A percentile compares a stretch with the other conserved stretches of the same genome.
Evolutionary conservation across 495 filamentous ascomycete species (phyloP).

Genomic region (Aspergillus kassunensis): DNA sequence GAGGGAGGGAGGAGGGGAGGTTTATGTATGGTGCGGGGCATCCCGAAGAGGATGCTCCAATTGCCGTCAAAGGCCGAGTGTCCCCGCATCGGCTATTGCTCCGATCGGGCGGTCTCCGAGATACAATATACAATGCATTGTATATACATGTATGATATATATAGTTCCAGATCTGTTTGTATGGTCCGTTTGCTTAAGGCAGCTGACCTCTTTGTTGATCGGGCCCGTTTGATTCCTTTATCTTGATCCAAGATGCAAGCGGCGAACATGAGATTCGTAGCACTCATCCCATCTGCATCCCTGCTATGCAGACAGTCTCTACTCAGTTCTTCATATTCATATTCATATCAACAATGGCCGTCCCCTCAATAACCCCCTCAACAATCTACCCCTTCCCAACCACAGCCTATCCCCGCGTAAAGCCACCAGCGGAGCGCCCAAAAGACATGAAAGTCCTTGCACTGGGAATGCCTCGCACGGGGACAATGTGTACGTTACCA

Average conservation of each 20-base stretch:
- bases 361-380: too few species aligned
- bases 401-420: background rate
- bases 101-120: conserved; percentile 8
- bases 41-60: conserved; percentile 9
- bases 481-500: conserved; percentile 1
- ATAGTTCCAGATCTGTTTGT: too few species aligned
- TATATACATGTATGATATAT: too few species aligned
- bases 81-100: conserved; percentile 6
- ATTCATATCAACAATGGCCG: conserved; percentile 1
- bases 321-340: too few species aligned
- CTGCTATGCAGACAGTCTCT: too few species aligned
- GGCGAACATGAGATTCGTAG: too few species aligned
- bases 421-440: background rate
- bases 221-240: too few species aligned
- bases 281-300: too few species aligned
- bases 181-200: too few species aligned
- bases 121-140: too few species aligned
- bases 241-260: too few species aligned
- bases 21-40: background rate
- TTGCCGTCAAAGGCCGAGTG: conserved; percentile 7
- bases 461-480: conserved; percentile 1
- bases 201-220: too few species aligned
- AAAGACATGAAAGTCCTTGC: conserved; percentile 6
- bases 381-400: background rate
- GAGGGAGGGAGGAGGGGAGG: background rate